Evolutionary conservation across 1,284 basidiomycete species (phyloP).

Genomic region (Fomes fomentarius): DNA sequence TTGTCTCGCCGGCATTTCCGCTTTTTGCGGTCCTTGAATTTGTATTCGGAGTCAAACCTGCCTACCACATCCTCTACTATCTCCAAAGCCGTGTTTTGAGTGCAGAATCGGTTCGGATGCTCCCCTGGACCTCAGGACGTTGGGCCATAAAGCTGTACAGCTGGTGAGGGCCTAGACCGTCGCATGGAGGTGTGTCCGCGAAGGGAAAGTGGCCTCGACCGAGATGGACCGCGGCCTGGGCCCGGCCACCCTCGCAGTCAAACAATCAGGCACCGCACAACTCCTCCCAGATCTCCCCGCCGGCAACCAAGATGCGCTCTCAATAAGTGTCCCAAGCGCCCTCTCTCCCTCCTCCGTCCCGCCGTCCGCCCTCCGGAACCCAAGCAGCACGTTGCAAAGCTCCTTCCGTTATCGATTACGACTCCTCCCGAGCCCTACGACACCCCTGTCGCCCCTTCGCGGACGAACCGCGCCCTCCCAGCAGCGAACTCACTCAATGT

Average conservation of each 20-base stretch:
- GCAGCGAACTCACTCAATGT: neutral
- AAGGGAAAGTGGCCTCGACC: constrained; percentile 13
- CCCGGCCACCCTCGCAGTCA: constrained; percentile 25
- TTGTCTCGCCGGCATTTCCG: constrained; percentile 4
- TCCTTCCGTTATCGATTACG: constrained; percentile 24
- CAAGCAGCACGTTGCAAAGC: constrained; percentile 14
- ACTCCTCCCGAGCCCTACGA: constrained; percentile 4
- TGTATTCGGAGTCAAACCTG: neutral
- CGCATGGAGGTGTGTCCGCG: constrained; percentile 7
- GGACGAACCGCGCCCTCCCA: neutral
- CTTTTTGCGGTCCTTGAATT: too few species aligned
- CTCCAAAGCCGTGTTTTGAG: neutral
- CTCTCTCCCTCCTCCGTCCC: constrained; percentile 2
- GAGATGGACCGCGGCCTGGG: constrained; percentile 9
- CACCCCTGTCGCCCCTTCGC: neutral
- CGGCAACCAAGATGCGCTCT: constrained; percentile 1
- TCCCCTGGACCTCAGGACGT: neutral
- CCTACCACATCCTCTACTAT: neutral
- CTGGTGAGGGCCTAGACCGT: constrained; percentile 9
- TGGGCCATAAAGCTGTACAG: neutral
- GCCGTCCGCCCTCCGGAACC: constrained; percentile 1
- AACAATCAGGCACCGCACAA: constrained; percentile 25
- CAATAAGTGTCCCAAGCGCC: too few species aligned
- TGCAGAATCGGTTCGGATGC: neutral
- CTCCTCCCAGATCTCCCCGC: constrained; percentile 17